These are phyloP conservation scores for Pyrenula massariospora DNA, from an alignment of 495 filamentous ascomycete species.

Conservation along the genomic window DNA sequence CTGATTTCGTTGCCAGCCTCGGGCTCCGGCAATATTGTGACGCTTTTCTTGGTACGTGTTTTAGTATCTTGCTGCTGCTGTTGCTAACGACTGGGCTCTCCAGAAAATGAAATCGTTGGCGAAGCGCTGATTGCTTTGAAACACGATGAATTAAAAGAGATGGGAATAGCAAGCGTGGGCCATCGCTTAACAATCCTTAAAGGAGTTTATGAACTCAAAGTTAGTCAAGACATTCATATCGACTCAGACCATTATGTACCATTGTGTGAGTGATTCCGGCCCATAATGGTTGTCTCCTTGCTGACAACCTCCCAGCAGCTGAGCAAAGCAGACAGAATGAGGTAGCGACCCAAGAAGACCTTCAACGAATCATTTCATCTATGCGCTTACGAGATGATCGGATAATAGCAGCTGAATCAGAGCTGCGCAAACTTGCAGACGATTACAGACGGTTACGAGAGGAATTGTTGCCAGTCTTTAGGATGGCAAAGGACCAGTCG, in stretches of 20 bases:
- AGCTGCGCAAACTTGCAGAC: conserved; percentile 68
- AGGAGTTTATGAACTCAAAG: conserved; percentile 87
- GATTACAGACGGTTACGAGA: conserved; percentile 78
- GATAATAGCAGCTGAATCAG: conserved; percentile 65
- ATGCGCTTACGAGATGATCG: conserved; percentile 79
- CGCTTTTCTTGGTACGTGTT: conserved; percentile 58
- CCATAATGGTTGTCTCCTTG: not conserved
- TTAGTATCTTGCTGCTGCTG: not conserved
- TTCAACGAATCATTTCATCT: conserved; percentile 76
- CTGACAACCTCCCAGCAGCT: conserved; percentile 48
- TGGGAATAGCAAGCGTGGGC: conserved; percentile 84
- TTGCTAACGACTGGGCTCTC: not conserved
- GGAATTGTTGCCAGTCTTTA: conserved; percentile 80
- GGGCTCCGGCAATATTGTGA: conserved; percentile 77
- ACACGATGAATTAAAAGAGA: conserved; percentile 88
- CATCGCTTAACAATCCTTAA: conserved; percentile 92
- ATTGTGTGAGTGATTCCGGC: conserved; percentile 51
- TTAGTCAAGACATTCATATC: conserved; percentile 79
- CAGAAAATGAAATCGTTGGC: conserved; percentile 89
- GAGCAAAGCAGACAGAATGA: conserved; percentile 77
- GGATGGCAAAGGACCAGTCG: conserved; percentile 79
- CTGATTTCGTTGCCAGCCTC: conserved; percentile 68
- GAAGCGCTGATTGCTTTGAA: conserved; percentile 80
- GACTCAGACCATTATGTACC: conserved; percentile 92
- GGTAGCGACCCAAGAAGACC: conserved; percentile 80